These are phyloP conservation scores for Nannizzia gypsea DNA, from an alignment of 2,329 filamentous ascomycete genomes.

Conservation along the genomic window DNA sequence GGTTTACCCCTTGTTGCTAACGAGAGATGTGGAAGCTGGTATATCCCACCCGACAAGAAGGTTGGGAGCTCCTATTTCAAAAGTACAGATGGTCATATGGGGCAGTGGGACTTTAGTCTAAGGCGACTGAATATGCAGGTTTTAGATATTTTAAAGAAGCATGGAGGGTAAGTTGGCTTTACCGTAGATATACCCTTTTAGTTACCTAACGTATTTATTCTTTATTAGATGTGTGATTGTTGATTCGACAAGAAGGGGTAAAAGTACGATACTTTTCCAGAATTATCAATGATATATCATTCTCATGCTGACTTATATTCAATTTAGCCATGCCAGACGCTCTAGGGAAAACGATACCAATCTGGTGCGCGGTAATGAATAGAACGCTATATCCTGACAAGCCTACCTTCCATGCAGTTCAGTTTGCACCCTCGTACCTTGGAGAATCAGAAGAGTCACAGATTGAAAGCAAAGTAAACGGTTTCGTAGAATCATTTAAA, in stretches of 20 bases:
- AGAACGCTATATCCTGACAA: constrained; percentile 57
- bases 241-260: constrained; percentile 84
- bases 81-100: constrained; percentile 87
- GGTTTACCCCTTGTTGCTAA: constrained; percentile 71
- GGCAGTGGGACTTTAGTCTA: constrained; percentile 82
- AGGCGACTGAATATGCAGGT: constrained; percentile 76
- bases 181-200: neutral
- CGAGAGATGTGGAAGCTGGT: constrained; percentile 94
- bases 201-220: neutral
- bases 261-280: constrained; percentile 41
- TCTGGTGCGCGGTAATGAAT: constrained; percentile 88
- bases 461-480: constrained; percentile 53
- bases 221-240: constrained; percentile 56
- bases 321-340: constrained; percentile 74
- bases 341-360: constrained; percentile 81
- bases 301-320: neutral
- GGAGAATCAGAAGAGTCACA: constrained; percentile 67
- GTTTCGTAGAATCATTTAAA: constrained; percentile 42
- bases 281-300: neutral
- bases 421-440: constrained; percentile 61
- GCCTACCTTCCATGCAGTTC: constrained; percentile 42
- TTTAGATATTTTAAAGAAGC: constrained; percentile 51
- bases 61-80: constrained; percentile 83
- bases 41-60: constrained; percentile 57
- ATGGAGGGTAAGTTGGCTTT: constrained; percentile 48